Conservation (phyloP, 2,329 filamentous ascomycete species). For the Fusarium sp. region DNA sequence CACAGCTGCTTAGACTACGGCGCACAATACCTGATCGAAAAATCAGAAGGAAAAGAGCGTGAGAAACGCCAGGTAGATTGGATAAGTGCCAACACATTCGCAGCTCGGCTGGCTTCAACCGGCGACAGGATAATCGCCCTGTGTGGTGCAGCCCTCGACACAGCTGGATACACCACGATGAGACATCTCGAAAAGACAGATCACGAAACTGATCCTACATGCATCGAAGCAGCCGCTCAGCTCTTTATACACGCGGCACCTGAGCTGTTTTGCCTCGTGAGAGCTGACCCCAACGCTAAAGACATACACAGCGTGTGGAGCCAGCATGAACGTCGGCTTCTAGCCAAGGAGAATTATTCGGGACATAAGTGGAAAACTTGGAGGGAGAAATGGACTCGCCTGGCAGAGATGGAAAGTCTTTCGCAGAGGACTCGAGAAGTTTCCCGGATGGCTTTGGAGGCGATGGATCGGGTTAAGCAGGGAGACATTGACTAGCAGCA, state of each 20-base stretch:
- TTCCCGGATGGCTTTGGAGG: constrained; percentile 1
- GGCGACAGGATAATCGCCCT: constrained; percentile 1
- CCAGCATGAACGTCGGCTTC: not conserved
- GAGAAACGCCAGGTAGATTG: not conserved
- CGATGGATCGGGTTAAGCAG: not conserved
- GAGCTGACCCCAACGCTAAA: not conserved
- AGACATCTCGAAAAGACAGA: not conserved
- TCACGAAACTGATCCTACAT: not conserved
- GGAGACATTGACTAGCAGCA: not conserved
- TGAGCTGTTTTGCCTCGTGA: constrained; percentile 3
- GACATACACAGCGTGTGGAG: not conserved
- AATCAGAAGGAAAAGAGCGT: not conserved
- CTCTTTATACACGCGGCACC: constrained; percentile 11
- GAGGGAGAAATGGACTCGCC: constrained; percentile 10
- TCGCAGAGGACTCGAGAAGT: not conserved
- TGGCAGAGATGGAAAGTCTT: not conserved
- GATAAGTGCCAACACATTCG: constrained; percentile 11
- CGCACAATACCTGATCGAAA: not conserved
- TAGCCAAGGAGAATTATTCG: not conserved
- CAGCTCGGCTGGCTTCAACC: constrained; percentile 5
- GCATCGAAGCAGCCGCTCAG: constrained; percentile 13
- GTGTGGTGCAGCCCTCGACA: constrained; percentile 7
- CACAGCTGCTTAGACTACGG: not conserved
- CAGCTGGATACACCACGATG: not conserved
- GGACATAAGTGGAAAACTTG: constrained; percentile 6